Evolutionary conservation across 2,329 filamentous ascomycete species (phyloP).

Genomic region (Epichloe brachyelytri): DNA sequence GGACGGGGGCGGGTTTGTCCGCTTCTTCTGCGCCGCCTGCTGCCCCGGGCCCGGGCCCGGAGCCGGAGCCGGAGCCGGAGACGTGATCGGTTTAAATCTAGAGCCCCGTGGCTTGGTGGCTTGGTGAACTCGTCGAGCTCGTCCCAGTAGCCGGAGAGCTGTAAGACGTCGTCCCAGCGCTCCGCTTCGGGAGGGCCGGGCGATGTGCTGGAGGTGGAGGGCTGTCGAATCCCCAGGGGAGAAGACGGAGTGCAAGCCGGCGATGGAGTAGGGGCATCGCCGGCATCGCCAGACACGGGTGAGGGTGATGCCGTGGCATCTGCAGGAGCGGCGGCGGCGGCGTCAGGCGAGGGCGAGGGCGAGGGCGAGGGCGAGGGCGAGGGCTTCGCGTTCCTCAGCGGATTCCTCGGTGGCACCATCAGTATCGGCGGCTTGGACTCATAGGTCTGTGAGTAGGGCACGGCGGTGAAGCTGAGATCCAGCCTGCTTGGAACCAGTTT

Average conservation of each 20-base stretch:
- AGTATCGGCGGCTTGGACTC: neutral
- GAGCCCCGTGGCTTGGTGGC: neutral
- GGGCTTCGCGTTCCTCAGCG: neutral
- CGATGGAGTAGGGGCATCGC: neutral
- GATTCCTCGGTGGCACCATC: neutral
- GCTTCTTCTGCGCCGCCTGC: neutral
- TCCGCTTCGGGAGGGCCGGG: neutral
- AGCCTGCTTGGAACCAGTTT: neutral
- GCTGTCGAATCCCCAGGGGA: neutral
- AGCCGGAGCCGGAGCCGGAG: no score
- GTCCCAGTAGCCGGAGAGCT: slow-evolving; percentile 1
- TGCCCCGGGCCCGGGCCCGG: no score
- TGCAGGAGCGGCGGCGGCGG: neutral
- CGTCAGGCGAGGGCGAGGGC: no score
- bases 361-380: no score
- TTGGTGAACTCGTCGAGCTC: slow-evolving; percentile 1
- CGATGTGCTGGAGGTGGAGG: neutral
- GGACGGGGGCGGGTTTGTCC: no score
- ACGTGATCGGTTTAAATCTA: no score
- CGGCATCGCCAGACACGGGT: neutral
- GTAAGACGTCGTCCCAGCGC: neutral
- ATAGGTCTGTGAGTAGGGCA: neutral
- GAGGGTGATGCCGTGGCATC: neutral
- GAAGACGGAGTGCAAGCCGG: neutral
- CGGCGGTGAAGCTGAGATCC: neutral